phyloP scores from a whole-genome alignment of 208 protist genomes.

The Trypanosoma theileri region DNA sequence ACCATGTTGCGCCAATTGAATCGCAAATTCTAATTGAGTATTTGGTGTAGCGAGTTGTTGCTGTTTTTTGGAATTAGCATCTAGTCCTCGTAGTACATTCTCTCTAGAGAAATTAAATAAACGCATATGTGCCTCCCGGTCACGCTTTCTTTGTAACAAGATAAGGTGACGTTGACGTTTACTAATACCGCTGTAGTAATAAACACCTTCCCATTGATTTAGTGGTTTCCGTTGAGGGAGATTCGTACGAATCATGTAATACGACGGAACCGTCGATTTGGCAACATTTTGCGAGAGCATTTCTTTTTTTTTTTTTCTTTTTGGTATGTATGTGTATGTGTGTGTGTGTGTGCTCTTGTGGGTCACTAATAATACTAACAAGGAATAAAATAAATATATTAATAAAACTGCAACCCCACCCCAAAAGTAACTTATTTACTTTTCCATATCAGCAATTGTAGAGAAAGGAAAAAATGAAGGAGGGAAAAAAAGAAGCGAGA shows the following conservation, averaged over 20 bases:
- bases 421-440: no score
- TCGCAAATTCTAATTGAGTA: slow-evolving; percentile 34
- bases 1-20: slow-evolving; percentile 51
- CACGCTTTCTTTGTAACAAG: slow-evolving; percentile 75
- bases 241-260: slow-evolving; percentile 88
- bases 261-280: slow-evolving; percentile 85
- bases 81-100: slow-evolving; percentile 20
- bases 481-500: no score
- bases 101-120: slow-evolving; percentile 33
- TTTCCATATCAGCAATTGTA: no score
- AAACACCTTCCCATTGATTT: slow-evolving; percentile 88
- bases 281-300: slow-evolving; percentile 87
- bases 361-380: not conserved
- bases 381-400: no score
- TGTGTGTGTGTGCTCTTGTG: not conserved
- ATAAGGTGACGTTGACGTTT: slow-evolving; percentile 75
- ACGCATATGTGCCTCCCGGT: slow-evolving; percentile 37
- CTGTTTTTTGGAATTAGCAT: slow-evolving; percentile 12
- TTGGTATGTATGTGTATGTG: no score
- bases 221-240: slow-evolving; percentile 82
- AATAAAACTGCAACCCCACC: no score
- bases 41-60: slow-evolving; percentile 10
- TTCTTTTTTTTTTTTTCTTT: slow-evolving; percentile 26
- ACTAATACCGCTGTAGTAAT: slow-evolving; percentile 85
- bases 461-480: no score